These are phyloP conservation scores for Diatrype stigma DNA, from an alignment of 2,329 filamentous ascomycete genomes.

Conservation along the genomic window DNA sequence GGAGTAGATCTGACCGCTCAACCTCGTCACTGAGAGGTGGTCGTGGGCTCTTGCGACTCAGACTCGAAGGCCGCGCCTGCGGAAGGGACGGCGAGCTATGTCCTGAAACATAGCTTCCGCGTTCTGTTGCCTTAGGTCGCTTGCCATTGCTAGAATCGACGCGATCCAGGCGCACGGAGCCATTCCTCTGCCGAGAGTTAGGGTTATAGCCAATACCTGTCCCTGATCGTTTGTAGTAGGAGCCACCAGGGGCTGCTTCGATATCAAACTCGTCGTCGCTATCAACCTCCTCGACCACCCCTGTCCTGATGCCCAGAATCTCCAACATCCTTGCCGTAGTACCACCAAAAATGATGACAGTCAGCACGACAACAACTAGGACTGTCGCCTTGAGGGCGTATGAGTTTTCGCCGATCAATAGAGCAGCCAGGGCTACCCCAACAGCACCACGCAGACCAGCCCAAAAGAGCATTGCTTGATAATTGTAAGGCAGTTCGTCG, in stretches of 20 bases:
- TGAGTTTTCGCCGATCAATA: constrained; percentile 76
- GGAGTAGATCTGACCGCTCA: constrained; percentile 55
- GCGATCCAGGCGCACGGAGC: constrained; percentile 54
- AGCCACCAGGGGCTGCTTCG: constrained; percentile 66
- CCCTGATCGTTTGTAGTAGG: constrained; percentile 77
- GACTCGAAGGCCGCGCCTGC: constrained; percentile 39
- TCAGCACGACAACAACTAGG: constrained; percentile 94
- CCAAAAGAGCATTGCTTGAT: constrained; percentile 99
- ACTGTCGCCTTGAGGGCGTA: constrained; percentile 87
- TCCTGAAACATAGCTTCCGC: constrained; percentile 50
- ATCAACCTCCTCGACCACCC: constrained; percentile 94
- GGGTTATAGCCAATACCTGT: constrained; percentile 74
- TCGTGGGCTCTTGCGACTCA: constrained; percentile 50
- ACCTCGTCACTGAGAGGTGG: constrained; percentile 37
- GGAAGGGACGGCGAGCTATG: constrained; percentile 44
- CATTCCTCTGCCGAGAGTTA: constrained; percentile 60
- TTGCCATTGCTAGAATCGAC: constrained; percentile 34
- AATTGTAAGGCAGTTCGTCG: constrained; percentile 89
- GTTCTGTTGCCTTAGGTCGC: constrained; percentile 25
- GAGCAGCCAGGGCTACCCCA: constrained; percentile 87
- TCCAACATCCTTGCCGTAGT: constrained; percentile 97
- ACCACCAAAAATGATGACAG: constrained; percentile 97
- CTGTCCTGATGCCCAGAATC: constrained; percentile 92
- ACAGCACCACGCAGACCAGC: constrained; percentile 92
- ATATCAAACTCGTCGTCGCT: constrained; percentile 99